These are phyloP conservation scores for Hyphopichia buzzinii DNA, from an alignment of 1,139 yeast genomes.

Conservation along the genomic window DNA sequence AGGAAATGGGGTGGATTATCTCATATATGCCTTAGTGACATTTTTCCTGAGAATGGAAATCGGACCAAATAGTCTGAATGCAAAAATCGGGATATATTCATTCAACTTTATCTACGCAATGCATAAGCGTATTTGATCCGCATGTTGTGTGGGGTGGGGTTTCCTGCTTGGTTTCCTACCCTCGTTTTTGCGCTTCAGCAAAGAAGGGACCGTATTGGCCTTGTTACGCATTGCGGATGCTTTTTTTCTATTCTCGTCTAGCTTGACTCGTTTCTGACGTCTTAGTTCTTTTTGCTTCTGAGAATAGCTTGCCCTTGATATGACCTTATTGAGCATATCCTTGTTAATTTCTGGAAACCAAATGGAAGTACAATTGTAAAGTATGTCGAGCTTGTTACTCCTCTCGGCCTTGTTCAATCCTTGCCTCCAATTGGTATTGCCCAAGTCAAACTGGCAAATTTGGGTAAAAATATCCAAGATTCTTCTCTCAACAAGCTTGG, in stretches of 20 bases:
- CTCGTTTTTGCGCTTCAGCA: no score
- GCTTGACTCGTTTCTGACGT: background rate
- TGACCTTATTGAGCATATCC: constrained; percentile 54
- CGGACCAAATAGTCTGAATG: no score
- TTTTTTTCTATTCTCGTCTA: background rate
- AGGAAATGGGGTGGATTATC: no score
- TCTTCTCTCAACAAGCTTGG: constrained; percentile 40
- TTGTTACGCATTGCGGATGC: no score
- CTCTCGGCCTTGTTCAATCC: constrained; percentile 57
- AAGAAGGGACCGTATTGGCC: no score
- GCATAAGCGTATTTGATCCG: no score
- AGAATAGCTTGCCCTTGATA: constrained; percentile 63
- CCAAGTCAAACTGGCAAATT: constrained; percentile 59
- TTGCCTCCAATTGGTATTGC: constrained; percentile 70
- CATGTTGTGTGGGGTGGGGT: no score
- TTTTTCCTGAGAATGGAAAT: no score
- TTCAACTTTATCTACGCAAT: no score
- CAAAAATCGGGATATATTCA: no score
- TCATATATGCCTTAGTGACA: no score
- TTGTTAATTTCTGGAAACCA: constrained; percentile 44
- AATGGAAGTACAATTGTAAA: constrained; percentile 41
- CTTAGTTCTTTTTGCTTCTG: background rate
- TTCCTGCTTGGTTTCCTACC: no score
- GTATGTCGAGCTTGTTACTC: constrained; percentile 39
- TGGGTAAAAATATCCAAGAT: constrained; percentile 50